These are phyloP conservation scores for Ormosia semicastrata DNA, from an alignment of 306 rosid species.

Conservation along the genomic window DNA sequence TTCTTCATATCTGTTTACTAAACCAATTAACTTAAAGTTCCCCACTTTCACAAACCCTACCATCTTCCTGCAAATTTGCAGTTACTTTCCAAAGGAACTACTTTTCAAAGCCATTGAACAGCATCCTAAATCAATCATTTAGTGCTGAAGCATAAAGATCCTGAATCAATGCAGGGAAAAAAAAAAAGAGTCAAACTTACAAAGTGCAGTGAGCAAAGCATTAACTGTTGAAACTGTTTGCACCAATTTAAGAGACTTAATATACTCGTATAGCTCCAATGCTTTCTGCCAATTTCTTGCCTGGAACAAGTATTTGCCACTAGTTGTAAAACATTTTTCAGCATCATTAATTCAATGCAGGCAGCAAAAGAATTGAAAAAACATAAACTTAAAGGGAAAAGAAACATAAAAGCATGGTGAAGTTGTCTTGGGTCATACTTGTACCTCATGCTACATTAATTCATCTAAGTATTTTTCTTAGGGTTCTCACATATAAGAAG, in stretches of 20 bases:
- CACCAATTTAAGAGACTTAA: conserved; percentile 59
- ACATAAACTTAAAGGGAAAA: conserved; percentile 9
- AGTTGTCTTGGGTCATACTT: conserved; percentile 10
- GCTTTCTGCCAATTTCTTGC: conserved; percentile 89
- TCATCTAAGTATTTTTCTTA: conserved; percentile 7
- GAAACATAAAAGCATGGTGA: background rate
- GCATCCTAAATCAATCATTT: conserved; percentile 10
- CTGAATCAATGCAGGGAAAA: background rate
- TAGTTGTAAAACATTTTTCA: conserved; percentile 24
- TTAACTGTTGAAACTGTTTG: conserved; percentile 80
- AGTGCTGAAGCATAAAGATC: conserved; percentile 17
- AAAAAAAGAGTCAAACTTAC: conserved; percentile 51
- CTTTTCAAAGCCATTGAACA: conserved; percentile 11
- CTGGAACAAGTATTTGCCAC: conserved; percentile 53
- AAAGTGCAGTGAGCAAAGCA: conserved; percentile 91
- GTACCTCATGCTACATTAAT: conserved; percentile 4
- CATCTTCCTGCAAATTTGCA: conserved; percentile 15
- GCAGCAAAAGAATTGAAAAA: conserved; percentile 6
- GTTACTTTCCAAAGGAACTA: background rate
- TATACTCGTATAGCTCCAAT: conserved; percentile 71
- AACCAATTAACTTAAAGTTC: conserved; percentile 13
- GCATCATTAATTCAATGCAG: conserved; percentile 25
- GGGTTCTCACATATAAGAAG: background rate
- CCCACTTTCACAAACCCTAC: background rate
- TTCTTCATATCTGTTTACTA: conserved; percentile 1